These are phyloP conservation scores for Aspergillus baeticus DNA, from an alignment of 495 filamentous ascomycete species.

Conservation along the genomic window DNA sequence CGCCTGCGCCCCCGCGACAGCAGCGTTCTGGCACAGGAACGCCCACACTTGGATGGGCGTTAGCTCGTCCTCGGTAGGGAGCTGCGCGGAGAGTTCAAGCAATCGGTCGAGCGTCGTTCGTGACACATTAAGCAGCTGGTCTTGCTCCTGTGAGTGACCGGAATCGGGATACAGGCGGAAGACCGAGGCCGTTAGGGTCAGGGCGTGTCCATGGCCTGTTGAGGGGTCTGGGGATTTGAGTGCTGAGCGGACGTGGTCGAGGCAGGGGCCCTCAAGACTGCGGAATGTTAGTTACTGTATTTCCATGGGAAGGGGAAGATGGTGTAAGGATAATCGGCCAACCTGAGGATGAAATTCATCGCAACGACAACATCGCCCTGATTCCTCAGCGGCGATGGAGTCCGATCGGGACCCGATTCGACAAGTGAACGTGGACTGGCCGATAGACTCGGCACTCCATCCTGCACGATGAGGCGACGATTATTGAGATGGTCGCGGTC, in stretches of 20 bases:
- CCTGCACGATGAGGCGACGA: neutral
- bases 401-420: neutral
- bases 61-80: neutral
- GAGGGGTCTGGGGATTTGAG: neutral
- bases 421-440: neutral
- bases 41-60: constrained; percentile 1
- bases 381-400: neutral
- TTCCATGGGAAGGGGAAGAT: neutral
- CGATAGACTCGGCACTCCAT: neutral
- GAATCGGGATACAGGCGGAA: neutral
- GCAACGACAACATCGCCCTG: neutral
- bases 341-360: constrained; percentile 10
- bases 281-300: neutral
- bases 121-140: neutral
- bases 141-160: neutral
- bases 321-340: too few species aligned
- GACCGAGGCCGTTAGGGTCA: constrained; percentile 2
- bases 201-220: neutral
- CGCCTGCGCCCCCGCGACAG: neutral
- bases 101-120: neutral
- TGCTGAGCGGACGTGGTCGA: constrained; percentile 2
- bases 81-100: neutral
- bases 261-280: constrained; percentile 5
- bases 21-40: neutral
- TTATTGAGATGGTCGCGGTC: neutral